These are phyloP conservation scores for Hansenula sp. DNA, from an alignment of 1,139 yeast species.

Conservation along the genomic window DNA sequence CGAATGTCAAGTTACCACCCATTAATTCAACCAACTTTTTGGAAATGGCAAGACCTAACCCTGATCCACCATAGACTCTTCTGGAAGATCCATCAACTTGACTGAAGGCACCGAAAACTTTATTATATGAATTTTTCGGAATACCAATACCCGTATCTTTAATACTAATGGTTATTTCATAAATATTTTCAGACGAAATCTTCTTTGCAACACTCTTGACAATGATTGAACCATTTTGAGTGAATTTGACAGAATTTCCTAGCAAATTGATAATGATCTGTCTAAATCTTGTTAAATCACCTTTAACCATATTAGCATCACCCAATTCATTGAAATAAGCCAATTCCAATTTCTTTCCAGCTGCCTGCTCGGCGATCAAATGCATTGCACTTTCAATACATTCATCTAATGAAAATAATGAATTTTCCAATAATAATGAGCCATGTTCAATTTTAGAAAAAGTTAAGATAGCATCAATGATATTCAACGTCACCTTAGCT, in stretches of 20 bases:
- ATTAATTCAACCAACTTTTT: slow-evolving; percentile 54
- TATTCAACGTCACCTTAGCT: slow-evolving; percentile 50
- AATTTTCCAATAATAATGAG: slow-evolving; percentile 41
- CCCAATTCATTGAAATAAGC: slow-evolving; percentile 44
- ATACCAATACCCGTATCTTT: slow-evolving; percentile 64
- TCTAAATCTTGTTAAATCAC: slow-evolving; percentile 49
- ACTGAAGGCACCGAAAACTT: slow-evolving; percentile 55
- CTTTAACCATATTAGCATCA: slow-evolving; percentile 39
- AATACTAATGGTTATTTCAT: slow-evolving; percentile 40
- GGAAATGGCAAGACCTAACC: slow-evolving; percentile 57
- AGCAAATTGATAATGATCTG: slow-evolving; percentile 53
- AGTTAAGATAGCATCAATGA: slow-evolving; percentile 55
- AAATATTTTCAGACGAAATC: slow-evolving; percentile 32
- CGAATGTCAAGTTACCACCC: slow-evolving; percentile 54
- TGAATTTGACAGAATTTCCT: slow-evolving; percentile 58
- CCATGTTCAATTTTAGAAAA: slow-evolving; percentile 58
- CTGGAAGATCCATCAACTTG: slow-evolving; percentile 61
- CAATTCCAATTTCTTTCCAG: slow-evolving; percentile 42
- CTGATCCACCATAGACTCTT: slow-evolving; percentile 57
- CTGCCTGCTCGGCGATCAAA: slow-evolving; percentile 50
- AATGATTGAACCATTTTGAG: slow-evolving; percentile 42
- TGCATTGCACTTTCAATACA: slow-evolving; percentile 52
- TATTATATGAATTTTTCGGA: slow-evolving; percentile 42
- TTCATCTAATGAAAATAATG: slow-evolving; percentile 47
- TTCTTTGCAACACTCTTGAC: slow-evolving; percentile 36